Evolutionary conservation across 2,329 filamentous ascomycete genomes (phyloP), one percentile per base, ranked within the genome.

Genomic region (Alternaria sp.): DNA sequence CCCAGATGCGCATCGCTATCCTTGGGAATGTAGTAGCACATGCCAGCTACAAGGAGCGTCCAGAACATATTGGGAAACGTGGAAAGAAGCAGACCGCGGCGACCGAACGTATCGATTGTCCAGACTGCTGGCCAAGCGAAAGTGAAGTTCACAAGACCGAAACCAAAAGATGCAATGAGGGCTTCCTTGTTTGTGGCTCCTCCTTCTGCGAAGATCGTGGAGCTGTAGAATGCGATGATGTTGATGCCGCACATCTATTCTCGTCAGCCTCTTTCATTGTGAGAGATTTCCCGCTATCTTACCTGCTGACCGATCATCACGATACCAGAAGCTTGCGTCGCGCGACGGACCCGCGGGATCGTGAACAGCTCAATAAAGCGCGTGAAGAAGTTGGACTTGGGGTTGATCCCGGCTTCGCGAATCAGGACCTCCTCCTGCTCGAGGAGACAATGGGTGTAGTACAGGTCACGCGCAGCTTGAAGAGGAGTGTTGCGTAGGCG

Each of bases 241-340:
- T 81, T 83, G 67, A 81, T 77, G 9, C 76, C 87, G 63, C 86
- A 88, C 81, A 90, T 85, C 72, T 51, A 12, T 32, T 26, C 32
- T 12, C 13, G 9, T 51, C 6, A 51, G 49, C 28, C 21, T 32
- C 12, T 23, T 51, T 21, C 10, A 19, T 51, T 1, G 4, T 6
- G 3, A 23, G 8, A 1, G 13, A 4, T 1, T 36, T 8, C 21
- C 4, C 19, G 2, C 28, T 8, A 11, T 13, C 28, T 36, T 23
- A 51, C 49, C 49, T 90, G 88, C 70, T 90, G 87, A 0, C 81
- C 82, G 68, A 89, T 89, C 93, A 96, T 96, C 68, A 95, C 91
- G 1, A 89, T 88, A 67, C 89, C 91, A 1, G 92, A 91, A 6
- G 92, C 93, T 28, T 91, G 84, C 4, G 89, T 94, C 3, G 93